Conservation (phyloP, 1,284 basidiomycete species). For the Sanghuangporus weigelae region DNA sequence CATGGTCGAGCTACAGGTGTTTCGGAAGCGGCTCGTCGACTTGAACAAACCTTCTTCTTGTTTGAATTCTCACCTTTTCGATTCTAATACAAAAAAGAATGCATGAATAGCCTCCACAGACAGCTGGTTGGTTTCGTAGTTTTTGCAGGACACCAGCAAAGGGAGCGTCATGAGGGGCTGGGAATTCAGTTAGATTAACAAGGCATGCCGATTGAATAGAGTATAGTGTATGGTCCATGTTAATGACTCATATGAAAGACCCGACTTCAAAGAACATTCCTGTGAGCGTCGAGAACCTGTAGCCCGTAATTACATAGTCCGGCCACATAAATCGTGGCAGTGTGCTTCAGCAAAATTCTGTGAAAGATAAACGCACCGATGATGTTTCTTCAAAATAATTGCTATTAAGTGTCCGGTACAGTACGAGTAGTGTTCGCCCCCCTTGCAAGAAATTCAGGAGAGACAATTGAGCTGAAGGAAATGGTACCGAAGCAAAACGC, state of each 20-base stretch:
- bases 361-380: too few species aligned
- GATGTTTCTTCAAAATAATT: not conserved
- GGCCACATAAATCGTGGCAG: too few species aligned
- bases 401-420: not conserved
- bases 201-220: too few species aligned
- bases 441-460: not conserved
- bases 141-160: too few species aligned
- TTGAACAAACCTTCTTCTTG: slow-evolving; percentile 1
- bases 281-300: too few species aligned
- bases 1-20: slow-evolving; percentile 1
- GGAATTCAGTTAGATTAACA: too few species aligned
- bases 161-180: too few species aligned
- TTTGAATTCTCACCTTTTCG: not conserved
- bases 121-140: not conserved
- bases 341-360: too few species aligned
- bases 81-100: not conserved
- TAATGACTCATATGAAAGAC: too few species aligned
- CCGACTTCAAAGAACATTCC: too few species aligned
- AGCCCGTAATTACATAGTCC: too few species aligned
- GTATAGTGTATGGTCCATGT: too few species aligned
- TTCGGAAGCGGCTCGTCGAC: slow-evolving; percentile 17
- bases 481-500: not conserved
- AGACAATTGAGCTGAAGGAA: not conserved
- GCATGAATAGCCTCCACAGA: not conserved
- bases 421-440: not conserved